A percentile compares a stretch with the other conserved stretches of the same genome.
Evolutionary conservation across 1,139 yeast species (phyloP).

Genomic region (Saccharomyces hybrid): DNA sequence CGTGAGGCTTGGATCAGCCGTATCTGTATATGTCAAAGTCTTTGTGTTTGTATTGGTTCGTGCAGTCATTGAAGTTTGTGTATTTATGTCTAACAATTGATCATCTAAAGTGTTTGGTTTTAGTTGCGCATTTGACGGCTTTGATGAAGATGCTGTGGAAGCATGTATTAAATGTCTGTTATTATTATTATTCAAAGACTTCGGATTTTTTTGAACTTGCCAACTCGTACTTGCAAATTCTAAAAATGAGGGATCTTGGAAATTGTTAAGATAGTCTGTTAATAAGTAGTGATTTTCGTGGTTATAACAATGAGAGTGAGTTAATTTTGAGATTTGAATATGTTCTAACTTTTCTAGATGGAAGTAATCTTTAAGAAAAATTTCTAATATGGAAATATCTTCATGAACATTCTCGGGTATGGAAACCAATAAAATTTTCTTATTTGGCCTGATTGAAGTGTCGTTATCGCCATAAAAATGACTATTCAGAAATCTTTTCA

Average conservation of each 20-base stretch:
- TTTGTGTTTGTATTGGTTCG: not conserved
- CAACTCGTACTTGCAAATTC: conserved; percentile 10
- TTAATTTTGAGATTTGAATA: conserved; percentile 26
- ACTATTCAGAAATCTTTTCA: conserved; percentile 19
- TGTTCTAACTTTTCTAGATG: conserved; percentile 23
- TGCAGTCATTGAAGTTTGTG: not conserved
- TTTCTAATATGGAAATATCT: conserved; percentile 25
- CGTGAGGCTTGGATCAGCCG: not conserved
- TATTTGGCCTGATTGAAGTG: conserved; percentile 6
- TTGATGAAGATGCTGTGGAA: not conserved
- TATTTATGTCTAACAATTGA: not conserved
- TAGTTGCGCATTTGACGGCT: not conserved
- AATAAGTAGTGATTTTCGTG: conserved; percentile 30
- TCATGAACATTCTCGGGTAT: conserved; percentile 29
- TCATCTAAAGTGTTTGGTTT: not conserved
- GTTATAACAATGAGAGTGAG: conserved; percentile 20
- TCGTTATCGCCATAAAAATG: conserved; percentile 4
- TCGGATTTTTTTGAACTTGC: not conserved
- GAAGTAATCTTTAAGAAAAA: conserved; percentile 27
- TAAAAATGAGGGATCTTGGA: conserved; percentile 23
- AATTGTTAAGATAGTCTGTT: conserved; percentile 25
- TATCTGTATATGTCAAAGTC: not conserved
- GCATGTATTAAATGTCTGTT: not conserved
- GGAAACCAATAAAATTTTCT: conserved; percentile 26
- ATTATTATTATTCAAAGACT: not conserved